Evolutionary conservation across 805 yeast species (phyloP), one percentile per base, ranked within the genome.

Genomic region (Spathaspora passalidarum): DNA sequence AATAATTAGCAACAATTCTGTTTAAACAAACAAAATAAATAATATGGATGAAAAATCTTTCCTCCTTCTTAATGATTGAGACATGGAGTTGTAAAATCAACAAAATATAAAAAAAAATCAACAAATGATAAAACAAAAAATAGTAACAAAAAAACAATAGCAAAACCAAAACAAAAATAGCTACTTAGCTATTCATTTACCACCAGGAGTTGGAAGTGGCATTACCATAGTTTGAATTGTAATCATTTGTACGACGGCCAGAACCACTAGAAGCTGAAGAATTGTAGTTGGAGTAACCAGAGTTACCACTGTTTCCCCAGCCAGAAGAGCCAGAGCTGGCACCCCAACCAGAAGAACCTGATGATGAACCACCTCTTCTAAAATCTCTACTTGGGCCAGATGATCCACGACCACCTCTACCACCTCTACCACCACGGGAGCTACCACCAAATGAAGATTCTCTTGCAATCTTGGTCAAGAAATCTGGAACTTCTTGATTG

Each of bases 401-500:
- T 54, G 83, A 73, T 54, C 83, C 74, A 53, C 82, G 75, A 49
- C 87, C 80, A 42, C 80, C 73, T 47, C 71, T 61, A 51, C 82
- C 68, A 25, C 52, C 37, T 7, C 39, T 11, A 29, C 64, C 63
- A 34, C 72, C 66, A 43, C 66, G 58, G n/a, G 60, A 57, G 32
- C 65, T 56, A 37, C 59, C 54, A 47, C 81, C 79, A 57, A 73
- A 73, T 42, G 81, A 67, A 47, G 79, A 69, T 75, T 90, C 97
- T 75, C 95, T 86, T 49, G 87, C 76, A 56, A 90, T 81, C 52
- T 84, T 80, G 56, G 77, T 80, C 68, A 94, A 79, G 78, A 94
- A 94, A 50, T 79, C 80, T 55, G 99, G 99, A 54, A 91, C 86
- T 69, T 92, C 98, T 78, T 94, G 99, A 76, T 94, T 92, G 52